Percentiles rank a stretch among this genome's conserved stretches.
These are phyloP conservation scores for Jatropha multifida DNA, from an alignment of 441 rosid genomes.

Conservation along the genomic window DNA sequence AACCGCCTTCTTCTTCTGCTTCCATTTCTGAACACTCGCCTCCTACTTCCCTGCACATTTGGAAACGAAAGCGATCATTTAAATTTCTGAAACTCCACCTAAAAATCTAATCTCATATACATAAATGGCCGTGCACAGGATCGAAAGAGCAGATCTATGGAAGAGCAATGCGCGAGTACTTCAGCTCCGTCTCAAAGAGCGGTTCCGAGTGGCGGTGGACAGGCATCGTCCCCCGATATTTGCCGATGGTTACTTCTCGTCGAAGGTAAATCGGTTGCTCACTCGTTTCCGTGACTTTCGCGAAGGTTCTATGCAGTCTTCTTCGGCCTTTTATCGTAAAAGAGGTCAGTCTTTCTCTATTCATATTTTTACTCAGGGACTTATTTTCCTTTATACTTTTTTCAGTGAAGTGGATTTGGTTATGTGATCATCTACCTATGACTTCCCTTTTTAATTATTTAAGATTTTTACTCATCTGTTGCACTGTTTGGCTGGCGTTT, in stretches of 20 bases:
- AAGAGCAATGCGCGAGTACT: slow-evolving; percentile 57
- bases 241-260: slow-evolving; percentile 58
- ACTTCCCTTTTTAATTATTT: background rate
- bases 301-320: slow-evolving; percentile 66
- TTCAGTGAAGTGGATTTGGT: background rate
- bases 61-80: background rate
- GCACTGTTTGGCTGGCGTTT: background rate
- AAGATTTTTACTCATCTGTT: no score
- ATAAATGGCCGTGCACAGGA: slow-evolving; percentile 52
- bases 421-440: background rate
- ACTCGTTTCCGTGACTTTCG: slow-evolving; percentile 68
- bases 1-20: background rate
- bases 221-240: slow-evolving; percentile 49
- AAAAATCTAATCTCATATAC: background rate
- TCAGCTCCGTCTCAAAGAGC: slow-evolving; percentile 68
- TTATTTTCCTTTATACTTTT: background rate
- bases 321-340: slow-evolving; percentile 66
- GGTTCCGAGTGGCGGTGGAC: slow-evolving; percentile 82
- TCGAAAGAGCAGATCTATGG: slow-evolving; percentile 79
- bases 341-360: slow-evolving; percentile 41
- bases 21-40: background rate
- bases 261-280: slow-evolving; percentile 56
- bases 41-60: background rate
- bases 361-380: background rate
- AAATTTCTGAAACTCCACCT: background rate